Conservation (phyloP, 148 eudicot genomes). For the Polygonum aviculare region DNA sequence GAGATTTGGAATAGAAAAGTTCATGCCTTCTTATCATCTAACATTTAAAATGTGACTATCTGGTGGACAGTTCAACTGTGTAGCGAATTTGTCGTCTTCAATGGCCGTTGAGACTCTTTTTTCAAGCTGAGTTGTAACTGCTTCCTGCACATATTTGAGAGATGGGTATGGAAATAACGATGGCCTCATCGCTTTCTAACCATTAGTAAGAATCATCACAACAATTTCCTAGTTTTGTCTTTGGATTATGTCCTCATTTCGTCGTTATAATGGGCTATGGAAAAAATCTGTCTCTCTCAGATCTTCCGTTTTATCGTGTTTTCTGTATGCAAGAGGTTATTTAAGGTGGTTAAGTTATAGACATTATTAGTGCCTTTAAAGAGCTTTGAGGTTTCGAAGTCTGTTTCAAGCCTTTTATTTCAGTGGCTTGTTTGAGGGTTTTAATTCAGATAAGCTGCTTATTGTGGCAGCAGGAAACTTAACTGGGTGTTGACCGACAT, state of each 20-base stretch:
- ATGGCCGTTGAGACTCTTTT: conserved; percentile 48
- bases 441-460: background rate
- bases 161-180: conserved; percentile 4
- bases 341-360: background rate
- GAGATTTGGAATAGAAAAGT: background rate
- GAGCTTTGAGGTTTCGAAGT: conserved; percentile 3
- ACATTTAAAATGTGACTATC: background rate
- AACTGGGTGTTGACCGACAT: background rate
- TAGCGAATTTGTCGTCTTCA: conserved; percentile 45
- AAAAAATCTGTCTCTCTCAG: background rate
- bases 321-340: background rate
- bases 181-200: background rate
- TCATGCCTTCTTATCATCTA: background rate
- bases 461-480: background rate
- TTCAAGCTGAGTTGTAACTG: conserved; percentile 18
- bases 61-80: conserved; percentile 57
- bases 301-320: conserved; percentile 2
- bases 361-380: background rate
- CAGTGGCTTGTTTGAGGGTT: conserved; percentile 3
- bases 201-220: background rate
- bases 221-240: background rate
- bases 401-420: conserved; percentile 1
- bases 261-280: conserved; percentile 1
- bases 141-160: conserved; percentile 8
- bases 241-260: background rate